Base-by-base conservation (phyloP, 2,329 filamentous ascomycete genomes). In the Trichophyton verrucosum region DNA sequence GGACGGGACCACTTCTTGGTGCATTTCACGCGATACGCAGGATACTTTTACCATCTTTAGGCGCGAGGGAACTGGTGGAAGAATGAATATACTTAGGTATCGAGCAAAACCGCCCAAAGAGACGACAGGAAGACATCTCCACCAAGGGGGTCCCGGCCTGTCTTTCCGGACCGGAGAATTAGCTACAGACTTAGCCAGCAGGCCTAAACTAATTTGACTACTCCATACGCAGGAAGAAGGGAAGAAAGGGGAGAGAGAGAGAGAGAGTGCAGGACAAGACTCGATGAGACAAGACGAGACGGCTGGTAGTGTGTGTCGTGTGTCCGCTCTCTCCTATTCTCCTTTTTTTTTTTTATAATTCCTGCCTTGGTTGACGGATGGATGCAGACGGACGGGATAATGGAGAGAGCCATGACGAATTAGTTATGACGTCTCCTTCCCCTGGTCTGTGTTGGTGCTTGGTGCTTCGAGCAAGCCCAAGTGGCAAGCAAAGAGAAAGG, bases 261-360 rank as follows among this genome's bases (percentile, higher is more conserved):
- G 24, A 22, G 17, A 8, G 17, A 20, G 22, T 8, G 46, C 20
- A 22, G 24, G 46, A 22, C 46, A 24, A 22, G 22, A 22, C 33
- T 36, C 7, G 33, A 49, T 22, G 46, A 49, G 46, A 49, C 46
- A 22, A 49, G 46, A 24, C 46, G 13, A 24, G 46, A 49, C 46
- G 46, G 46, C 46, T 49, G 46, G 46, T 49, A 49, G 46, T 49
- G 46, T 49, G 46, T 47, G 30, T 49, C 46, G 46, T 49, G 46
- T 49, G 46, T 22, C 22, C 20, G 46, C 22, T 24, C 20, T 20
- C 13, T 17, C n/a, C 3, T 27, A 27, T 17, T 42, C n/a, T 42
- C 40, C 3, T 17, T 4, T 7, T 8, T 27, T 3, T 20, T 24
- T 6, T 9, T 13, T 5, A 4, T 9, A 1, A 20, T 2, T 20